These are phyloP conservation scores for Nicotiana sylvestris DNA, from an alignment of 257 asterid species.

Conservation along the genomic window DNA sequence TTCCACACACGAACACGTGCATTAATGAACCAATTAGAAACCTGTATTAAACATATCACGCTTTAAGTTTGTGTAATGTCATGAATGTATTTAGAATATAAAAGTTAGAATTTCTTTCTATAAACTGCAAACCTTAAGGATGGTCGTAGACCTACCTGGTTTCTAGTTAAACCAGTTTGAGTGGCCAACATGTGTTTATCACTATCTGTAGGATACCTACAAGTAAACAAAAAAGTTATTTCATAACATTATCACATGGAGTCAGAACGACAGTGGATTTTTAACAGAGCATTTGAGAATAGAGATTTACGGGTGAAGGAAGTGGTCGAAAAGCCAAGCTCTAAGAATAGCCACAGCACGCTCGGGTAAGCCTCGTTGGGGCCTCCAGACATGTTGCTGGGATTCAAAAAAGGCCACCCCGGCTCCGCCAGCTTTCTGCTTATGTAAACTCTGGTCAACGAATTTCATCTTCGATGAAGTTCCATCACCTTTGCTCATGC, in stretches of 20 bases:
- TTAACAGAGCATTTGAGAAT: not conserved
- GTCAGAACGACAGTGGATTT: too few species aligned
- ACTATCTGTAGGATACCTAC: slow-evolving; percentile 81
- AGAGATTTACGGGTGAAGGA: slow-evolving; percentile 73
- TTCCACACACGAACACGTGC: slow-evolving; percentile 93
- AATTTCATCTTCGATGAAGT: slow-evolving; percentile 39
- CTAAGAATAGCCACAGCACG: slow-evolving; percentile 75
- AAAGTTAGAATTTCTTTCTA: not conserved
- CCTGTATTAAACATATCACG: slow-evolving; percentile 30
- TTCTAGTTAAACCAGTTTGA: slow-evolving; percentile 80
- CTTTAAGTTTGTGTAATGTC: not conserved
- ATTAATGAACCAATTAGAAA: slow-evolving; percentile 83
- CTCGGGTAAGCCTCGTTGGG: slow-evolving; percentile 90
- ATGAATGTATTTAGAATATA: not conserved
- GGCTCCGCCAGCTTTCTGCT: slow-evolving; percentile 33
- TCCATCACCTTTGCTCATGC: slow-evolving; percentile 23
- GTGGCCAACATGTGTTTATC: slow-evolving; percentile 84
- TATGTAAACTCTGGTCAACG: slow-evolving; percentile 40
- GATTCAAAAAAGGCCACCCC: slow-evolving; percentile 32
- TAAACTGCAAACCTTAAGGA: not conserved
- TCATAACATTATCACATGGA: not conserved
- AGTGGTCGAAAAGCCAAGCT: slow-evolving; percentile 90
- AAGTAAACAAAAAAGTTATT: too few species aligned
- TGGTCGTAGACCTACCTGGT: slow-evolving; percentile 45
- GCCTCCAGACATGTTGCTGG: slow-evolving; percentile 67